These are phyloP conservation scores for Jatropha podagrica DNA, from an alignment of 441 rosid species.

Conservation along the genomic window DNA sequence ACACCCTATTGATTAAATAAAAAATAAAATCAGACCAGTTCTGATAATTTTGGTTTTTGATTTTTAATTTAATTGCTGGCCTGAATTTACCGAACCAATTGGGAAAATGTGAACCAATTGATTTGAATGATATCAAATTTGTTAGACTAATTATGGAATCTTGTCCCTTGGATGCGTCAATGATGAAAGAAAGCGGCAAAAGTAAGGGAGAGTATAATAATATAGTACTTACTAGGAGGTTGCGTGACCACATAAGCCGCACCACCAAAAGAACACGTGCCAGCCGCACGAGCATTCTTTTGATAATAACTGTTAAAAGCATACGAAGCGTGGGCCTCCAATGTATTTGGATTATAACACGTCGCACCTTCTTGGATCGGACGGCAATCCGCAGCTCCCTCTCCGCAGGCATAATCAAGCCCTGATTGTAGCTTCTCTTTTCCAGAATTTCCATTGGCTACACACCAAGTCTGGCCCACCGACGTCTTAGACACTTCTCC, in stretches of 20 bases:
- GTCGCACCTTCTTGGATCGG: slow-evolving; percentile 62
- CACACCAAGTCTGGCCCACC: slow-evolving; percentile 76
- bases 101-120: not conserved
- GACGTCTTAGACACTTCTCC: slow-evolving; percentile 33
- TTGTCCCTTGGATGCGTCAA: not conserved
- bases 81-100: too few relatives aligned
- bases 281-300: slow-evolving; percentile 60
- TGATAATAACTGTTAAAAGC: slow-evolving; percentile 93
- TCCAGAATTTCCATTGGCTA: slow-evolving; percentile 62
- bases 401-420: slow-evolving; percentile 81
- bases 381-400: slow-evolving; percentile 83
- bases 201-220: not conserved
- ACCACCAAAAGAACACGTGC: slow-evolving; percentile 82
- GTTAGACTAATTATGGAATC: not conserved
- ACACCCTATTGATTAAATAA: not conserved
- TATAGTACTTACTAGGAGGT: slow-evolving; percentile 59
- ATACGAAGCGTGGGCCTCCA: slow-evolving; percentile 87
- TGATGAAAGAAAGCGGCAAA: not conserved
- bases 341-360: slow-evolving; percentile 66
- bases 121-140: too few relatives aligned
- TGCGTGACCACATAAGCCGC: slow-evolving; percentile 72
- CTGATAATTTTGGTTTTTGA: too few relatives aligned
- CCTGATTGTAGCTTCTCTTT: slow-evolving; percentile 60
- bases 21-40: not conserved
- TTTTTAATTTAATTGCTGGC: too few relatives aligned